Conservation (phyloP, 2,329 filamentous ascomycete species). For the Diaporthe sp. region DNA sequence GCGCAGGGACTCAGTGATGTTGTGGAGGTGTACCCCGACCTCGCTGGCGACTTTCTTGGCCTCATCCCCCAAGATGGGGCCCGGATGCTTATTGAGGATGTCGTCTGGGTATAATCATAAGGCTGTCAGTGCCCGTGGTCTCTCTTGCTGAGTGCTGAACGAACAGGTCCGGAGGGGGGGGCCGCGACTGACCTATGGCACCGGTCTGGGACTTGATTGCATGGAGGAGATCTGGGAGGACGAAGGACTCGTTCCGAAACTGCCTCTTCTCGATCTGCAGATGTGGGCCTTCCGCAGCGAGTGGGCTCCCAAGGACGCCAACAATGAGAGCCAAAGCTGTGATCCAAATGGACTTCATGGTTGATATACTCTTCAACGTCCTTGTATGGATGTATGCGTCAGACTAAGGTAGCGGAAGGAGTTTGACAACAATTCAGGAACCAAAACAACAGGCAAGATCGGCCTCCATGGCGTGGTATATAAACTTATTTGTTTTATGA, state of each 20-base stretch:
- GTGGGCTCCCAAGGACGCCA: not conserved
- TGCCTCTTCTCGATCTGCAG: not conserved
- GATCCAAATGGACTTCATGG: slow-evolving; percentile 15
- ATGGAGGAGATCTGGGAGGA: slow-evolving; percentile 7
- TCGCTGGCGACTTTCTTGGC: not conserved
- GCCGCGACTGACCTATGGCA: not conserved
- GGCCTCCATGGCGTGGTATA: not conserved
- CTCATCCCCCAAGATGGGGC: not conserved
- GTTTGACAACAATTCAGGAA: too few species aligned
- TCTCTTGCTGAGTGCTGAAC: not conserved
- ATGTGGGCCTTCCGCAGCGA: not conserved
- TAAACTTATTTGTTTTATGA: not conserved
- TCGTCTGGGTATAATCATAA: not conserved
- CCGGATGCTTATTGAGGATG: not conserved
- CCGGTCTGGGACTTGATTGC: not conserved
- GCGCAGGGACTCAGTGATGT: not conserved
- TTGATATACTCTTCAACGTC: not conserved
- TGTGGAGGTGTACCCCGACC: not conserved
- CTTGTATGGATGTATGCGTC: not conserved
- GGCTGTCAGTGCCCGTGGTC: not conserved
- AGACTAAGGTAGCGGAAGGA: not conserved
- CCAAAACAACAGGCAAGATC: not conserved
- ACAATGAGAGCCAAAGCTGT: not conserved
- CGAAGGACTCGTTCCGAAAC: not conserved
- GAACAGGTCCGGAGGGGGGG: not conserved